Base-by-base conservation (phyloP, 768 basidiomycete genomes). In the Pleurotus sapidus region DNA sequence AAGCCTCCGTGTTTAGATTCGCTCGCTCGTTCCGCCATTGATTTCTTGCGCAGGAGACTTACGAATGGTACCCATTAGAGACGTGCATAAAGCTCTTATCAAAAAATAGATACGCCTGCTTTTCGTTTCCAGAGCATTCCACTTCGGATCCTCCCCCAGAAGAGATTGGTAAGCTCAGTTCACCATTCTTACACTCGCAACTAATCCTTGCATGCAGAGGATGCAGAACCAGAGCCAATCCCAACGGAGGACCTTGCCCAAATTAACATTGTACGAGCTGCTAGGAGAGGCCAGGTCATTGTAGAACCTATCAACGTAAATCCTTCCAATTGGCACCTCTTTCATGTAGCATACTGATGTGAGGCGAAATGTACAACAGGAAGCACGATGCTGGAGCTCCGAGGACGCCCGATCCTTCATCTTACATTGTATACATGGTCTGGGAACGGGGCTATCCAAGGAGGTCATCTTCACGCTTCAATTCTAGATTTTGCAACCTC, bases 51-150 rank as follows among this genome's bases (percentile, higher is more conserved):
- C 17, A 95, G 91, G 92, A 89, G 69, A 86, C 84, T 1, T 88
- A 89, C 63, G 77, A 78, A 5, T 97, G 93, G 87, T 79, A 84
- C 66, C 86, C 88, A 14, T 69, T 96, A 3, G 71, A 82, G 40
- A 64, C 64, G 17, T 93, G 91, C 63, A 68, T 68, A 20, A 72
- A 80, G 0, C 63, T 84, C n/a, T 75, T 98, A 7, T 84, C 93
- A 34, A 74, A 74, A 61, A 72, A 85, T 65, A 79, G 84, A 67
- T 91, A 91, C 67, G 85, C 83, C 20, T 81, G 77, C 63, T 95
- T 88, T 68, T 84, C 86, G 15, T 70, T 80, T 42, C 86, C 84
- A n/a, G 77, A 80, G 34, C 80, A 80, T 59, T 89, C 84, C 1
- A 70, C 75, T 27, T 68, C 65, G 47, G 68, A 68, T 30, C 56